Base-by-base conservation (phyloP, 352 stramenopile species). In the Peronospora destructor region DNA sequence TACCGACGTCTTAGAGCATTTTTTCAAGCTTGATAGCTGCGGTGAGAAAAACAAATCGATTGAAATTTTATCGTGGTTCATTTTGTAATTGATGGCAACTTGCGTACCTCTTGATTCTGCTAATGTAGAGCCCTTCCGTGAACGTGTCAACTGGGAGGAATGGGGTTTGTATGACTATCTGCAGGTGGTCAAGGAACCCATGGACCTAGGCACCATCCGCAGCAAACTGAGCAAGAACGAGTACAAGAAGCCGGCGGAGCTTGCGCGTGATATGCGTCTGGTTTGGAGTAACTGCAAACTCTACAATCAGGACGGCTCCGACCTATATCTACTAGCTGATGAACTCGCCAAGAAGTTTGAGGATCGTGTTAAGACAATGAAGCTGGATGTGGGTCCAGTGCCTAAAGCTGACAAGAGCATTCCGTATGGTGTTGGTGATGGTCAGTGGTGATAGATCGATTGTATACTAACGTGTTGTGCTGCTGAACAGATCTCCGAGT, bases 141-240 rank as follows among this genome's bases (percentile, higher is more conserved):
- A 93, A 68, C 82, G 82, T 53, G 82, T 93, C 46, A 93, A 93
- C 65, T 93, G 82, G 82, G 82, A 93, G 52, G 82, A 93, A 53
- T 93, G 79, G 81, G 81, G 78, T 7, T 72, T 97, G 11, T 85
- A 90, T 44, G 87, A 96, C 71, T 97, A 97, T 68, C 60, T 93
- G 32, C 71, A 93, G 53, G 72, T 95, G 40, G 80, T 97, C 29
- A 97, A 96, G 56, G 74, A 80, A 51, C 88, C 88, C 30, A 96
- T 96, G 85, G 88, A 97, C 61, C 68, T 97, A 26, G 85, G 85
- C 34, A 94, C 88, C 23, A 84, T 97, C 35, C 80, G 78, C 49
- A 63, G 8, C 42, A 91, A 89, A 59, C 61, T 94, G 9, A 58
- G 41, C 51, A 91, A 89, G 61, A 77, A 73, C 29, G 80, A 91